Percentiles rank a stretch among this genome's conserved stretches.
These are phyloP conservation scores for Gymnopus androsaceus DNA, from an alignment of 1,284 basidiomycete genomes.

Conservation along the genomic window DNA sequence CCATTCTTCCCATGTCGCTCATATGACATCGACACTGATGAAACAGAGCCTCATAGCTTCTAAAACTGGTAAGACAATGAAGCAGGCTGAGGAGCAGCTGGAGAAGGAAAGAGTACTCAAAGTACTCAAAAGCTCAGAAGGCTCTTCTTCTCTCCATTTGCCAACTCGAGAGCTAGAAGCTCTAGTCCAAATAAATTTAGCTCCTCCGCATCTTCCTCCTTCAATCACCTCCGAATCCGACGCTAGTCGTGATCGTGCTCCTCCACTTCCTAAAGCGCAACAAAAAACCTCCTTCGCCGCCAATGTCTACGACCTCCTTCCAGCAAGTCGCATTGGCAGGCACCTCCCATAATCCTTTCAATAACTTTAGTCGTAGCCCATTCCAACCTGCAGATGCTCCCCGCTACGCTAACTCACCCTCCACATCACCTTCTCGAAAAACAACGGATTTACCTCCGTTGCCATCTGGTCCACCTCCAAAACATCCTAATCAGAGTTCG, in stretches of 20 bases:
- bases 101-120: conserved; percentile 70
- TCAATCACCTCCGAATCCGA: conserved; percentile 17
- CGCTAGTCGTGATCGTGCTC: conserved; percentile 23
- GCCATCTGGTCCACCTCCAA: conserved; percentile 56
- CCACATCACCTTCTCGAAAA: conserved; percentile 16
- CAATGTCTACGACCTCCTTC: conserved; percentile 41
- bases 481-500: conserved; percentile 57
- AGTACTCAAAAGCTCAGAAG: conserved; percentile 64
- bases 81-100: conserved; percentile 65
- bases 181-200: conserved; percentile 29
- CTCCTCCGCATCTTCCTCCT: conserved; percentile 7
- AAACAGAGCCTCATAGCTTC: conserved; percentile 70
- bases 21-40: conserved; percentile 62
- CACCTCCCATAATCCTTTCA: conserved; percentile 15
- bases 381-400: conserved; percentile 6
- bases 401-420: conserved; percentile 17
- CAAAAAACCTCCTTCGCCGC: conserved; percentile 32
- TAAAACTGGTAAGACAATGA: conserved; percentile 66
- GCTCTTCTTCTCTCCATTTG: conserved; percentile 33
- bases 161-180: conserved; percentile 20
- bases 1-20: conserved; percentile 39
- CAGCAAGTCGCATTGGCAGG: conserved; percentile 46
- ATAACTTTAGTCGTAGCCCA: conserved; percentile 12
- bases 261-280: conserved; percentile 32
- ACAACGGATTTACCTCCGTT: conserved; percentile 22